Base-by-base conservation (phyloP, 106 monocot genomes). In the Posidonia australis region DNA sequence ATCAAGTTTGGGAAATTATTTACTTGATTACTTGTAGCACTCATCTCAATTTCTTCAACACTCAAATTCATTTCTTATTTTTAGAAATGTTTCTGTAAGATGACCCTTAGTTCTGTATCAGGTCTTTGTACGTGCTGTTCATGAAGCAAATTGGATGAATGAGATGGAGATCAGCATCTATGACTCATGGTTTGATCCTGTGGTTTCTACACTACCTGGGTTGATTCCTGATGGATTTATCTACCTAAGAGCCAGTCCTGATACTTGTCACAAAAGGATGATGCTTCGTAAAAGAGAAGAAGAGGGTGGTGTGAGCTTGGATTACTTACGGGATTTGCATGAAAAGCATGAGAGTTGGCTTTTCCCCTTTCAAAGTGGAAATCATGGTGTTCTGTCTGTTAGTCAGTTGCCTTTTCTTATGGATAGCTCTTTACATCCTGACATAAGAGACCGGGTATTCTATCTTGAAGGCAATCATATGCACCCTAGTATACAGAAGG, bases 151-250 rank as follows among this genome's bases (percentile, higher is more conserved):
- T 3, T 98, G 96, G 96, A 98, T 98, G 90, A 87, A 85, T 64
- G 87, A 90, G 67, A 98, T 98, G 98, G 98, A 98, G 70, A 87
- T 98, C 69, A 88, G 90, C 78, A 98, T 98, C 45, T 98, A 98
- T 55, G 98, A 98, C 51, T 98, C 98, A 1, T 98, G 98, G 98
- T 98, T 98, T 79, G 98, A 98, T 65, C 98, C 91, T 25, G 90
- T 98, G 51, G 87, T 98, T n/a, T 90, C 90, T 13, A 77, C 61
- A 44, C 62, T 90, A n/a, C 96, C 98, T 1, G 91, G 87, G 5
- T 84, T 98, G 21, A 73, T 98, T 26, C 98, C 98, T 65, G 98
- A 98, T 76, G 91, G 85, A 18, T 98, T 98, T 77, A 98, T 98
- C 36, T 98, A 98, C 75, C 79, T 98, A 26, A 86, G 98, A 66